Base-by-base conservation (phyloP, 2,329 filamentous ascomycete genomes). In the Mycosphaerella sp. region DNA sequence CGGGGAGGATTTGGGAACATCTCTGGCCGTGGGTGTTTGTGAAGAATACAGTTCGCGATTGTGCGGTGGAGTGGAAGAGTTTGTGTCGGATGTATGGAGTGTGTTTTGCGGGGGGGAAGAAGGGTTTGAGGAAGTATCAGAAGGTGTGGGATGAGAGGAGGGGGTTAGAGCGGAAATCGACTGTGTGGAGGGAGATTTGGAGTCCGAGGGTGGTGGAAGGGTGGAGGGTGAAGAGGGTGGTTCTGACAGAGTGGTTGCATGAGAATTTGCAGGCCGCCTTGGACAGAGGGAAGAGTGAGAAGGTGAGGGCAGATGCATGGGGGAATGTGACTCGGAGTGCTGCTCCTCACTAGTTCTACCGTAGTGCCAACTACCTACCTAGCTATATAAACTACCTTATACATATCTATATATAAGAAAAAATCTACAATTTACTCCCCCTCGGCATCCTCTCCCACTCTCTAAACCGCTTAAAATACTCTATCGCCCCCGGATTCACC, bases 401-500 rank as follows among this genome's bases (percentile, higher is more conserved):
- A n/a, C n/a, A n/a, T n/a, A n/a, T n/a, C n/a, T n/a, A n/a, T n/a
- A n/a, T n/a, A n/a, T n/a, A n/a, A n/a, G n/a, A n/a, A n/a, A n/a
- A n/a, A n/a, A n/a, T 39, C 50, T 58, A 64, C 18, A 64, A 25
- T 50, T 52, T 64, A 39, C 55, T 52, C 30, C 16, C 18, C 34
- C 55, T 58, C n/a, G 58, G 57, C 54, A 62, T 59, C 17, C 57
- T 50, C 50, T 66, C 64, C 34, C 64, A 13, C 8, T 61, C 56
- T 35, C 62, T 68, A 49, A 68, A 72, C 13, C 64, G 58, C 49
- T 63, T 59, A 50, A 70, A 72, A 36, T 63, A 64, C 14, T 57
- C 57, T 34, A 73, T 62, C 50, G 62, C 61, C 12, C 62, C 63
- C 5, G 71, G 71, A 59, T 74, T 74, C 36, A 61, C 55, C 8